Evolutionary conservation across 345 rosid species (phyloP).

Genomic region (Eucalyptus cladocalyx): DNA sequence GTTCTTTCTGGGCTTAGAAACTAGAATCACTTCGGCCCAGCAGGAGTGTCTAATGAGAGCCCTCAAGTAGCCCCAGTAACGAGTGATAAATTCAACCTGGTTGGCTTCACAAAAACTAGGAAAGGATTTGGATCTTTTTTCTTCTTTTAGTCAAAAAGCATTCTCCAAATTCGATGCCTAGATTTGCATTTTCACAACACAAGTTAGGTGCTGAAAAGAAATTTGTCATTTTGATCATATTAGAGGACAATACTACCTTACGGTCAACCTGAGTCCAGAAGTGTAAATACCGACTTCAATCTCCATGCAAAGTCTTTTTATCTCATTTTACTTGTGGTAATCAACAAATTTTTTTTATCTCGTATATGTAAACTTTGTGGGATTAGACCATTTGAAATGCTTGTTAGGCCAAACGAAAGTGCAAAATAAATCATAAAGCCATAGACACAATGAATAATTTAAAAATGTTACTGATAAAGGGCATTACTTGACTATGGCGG

Average conservation of each 20-base stretch:
- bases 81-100: not conserved
- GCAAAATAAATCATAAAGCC: too few relatives aligned
- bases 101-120: not conserved
- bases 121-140: not conserved
- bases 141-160: not conserved
- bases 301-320: not conserved
- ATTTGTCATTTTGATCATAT: too few relatives aligned
- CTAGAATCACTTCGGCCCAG: not conserved
- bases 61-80: not conserved
- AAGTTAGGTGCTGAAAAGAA: too few relatives aligned
- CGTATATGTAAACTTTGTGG: too few relatives aligned
- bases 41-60: not conserved
- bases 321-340: not conserved
- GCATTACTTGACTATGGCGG: too few relatives aligned
- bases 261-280: too few relatives aligned
- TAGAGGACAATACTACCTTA: too few relatives aligned
- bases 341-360: not conserved
- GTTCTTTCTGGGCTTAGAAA: not conserved
- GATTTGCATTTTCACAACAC: too few relatives aligned
- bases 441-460: too few relatives aligned
- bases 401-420: too few relatives aligned
- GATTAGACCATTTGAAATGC: too few relatives aligned
- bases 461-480: too few relatives aligned
- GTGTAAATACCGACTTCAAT: not conserved
- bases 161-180: not conserved